Percentiles rank a stretch among this genome's conserved stretches.
phyloP scores from a whole-genome alignment of 2,329 filamentous ascomycete species.

The Microsporum audouinii region DNA sequence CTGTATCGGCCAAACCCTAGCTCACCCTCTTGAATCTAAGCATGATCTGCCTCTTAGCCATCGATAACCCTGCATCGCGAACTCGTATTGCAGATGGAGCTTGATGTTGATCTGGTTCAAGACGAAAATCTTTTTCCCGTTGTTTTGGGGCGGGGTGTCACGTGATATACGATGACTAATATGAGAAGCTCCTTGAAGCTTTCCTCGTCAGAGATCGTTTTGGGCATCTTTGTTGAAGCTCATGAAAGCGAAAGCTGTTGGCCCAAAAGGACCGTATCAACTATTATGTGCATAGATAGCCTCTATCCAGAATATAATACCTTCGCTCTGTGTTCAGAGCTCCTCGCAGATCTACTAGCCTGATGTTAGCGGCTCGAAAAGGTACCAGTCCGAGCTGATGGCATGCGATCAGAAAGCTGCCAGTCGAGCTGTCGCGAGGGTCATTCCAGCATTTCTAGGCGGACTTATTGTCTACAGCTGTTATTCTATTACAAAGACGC shows the following conservation, averaged over 20 bases:
- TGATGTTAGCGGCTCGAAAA: neutral
- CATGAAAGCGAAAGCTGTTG: neutral
- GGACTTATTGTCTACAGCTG: conserved; percentile 57
- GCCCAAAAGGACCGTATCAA: neutral
- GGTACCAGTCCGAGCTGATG: conserved; percentile 19
- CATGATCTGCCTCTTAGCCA: neutral
- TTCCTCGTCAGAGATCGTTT: neutral
- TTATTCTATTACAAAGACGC: conserved; percentile 56
- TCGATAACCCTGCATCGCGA: neutral
- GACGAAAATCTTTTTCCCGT: neutral
- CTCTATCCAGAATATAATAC: neutral
- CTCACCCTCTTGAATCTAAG: neutral
- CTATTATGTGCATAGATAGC: neutral
- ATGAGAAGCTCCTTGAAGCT: neutral
- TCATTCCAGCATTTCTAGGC: conserved; percentile 59
- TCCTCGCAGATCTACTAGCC: neutral
- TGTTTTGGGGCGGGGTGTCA: neutral
- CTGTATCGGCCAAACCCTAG: neutral
- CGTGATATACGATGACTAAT: neutral
- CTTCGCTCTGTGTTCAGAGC: neutral
- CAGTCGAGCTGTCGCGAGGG: conserved; percentile 50
- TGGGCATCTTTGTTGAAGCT: neutral
- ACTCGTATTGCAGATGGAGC: neutral
- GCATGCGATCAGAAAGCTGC: conserved; percentile 33
- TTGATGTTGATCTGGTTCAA: neutral